A percentile compares a stretch with the other conserved stretches of the same genome.
These are phyloP conservation scores for Phytophthora pini DNA, from an alignment of 352 stramenopile genomes.

Conservation along the genomic window DNA sequence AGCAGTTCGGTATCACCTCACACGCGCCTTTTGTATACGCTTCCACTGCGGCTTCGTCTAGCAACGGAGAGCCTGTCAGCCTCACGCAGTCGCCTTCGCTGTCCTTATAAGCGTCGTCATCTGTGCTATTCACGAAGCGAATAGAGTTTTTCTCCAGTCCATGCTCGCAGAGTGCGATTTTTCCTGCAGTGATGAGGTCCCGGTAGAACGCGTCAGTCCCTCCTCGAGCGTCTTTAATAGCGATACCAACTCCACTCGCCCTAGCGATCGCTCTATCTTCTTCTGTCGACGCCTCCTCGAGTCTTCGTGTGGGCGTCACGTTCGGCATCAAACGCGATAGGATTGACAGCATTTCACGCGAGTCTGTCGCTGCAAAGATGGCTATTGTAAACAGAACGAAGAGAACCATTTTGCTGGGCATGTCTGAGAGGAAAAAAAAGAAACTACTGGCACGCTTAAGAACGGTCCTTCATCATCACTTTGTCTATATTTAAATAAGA, in stretches of 20 bases:
- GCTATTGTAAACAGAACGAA: conserved; percentile 1
- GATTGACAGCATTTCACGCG: conserved; percentile 4
- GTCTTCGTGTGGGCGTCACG: not conserved
- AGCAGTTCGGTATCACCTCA: conserved; percentile 71
- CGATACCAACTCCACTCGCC: conserved; percentile 49
- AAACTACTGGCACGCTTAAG: no score
- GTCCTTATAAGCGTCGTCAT: conserved; percentile 49
- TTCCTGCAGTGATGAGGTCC: conserved; percentile 55
- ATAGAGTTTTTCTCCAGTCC: conserved; percentile 28
- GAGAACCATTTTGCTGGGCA: not conserved
- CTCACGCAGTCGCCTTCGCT: conserved; percentile 43
- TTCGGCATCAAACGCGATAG: not conserved
- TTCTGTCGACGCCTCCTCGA: conserved; percentile 4
- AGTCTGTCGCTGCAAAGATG: not conserved
- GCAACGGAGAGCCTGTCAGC: conserved; percentile 22
- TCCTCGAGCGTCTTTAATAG: conserved; percentile 60
- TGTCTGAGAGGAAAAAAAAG: not conserved
- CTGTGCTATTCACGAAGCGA: conserved; percentile 42
- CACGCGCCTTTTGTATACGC: conserved; percentile 47
- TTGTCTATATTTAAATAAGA: no score
- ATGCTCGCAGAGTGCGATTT: conserved; percentile 61
- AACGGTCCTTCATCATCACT: no score
- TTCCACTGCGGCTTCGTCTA: conserved; percentile 22
- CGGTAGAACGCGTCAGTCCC: conserved; percentile 59
- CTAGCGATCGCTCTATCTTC: conserved; percentile 22